Conservation (phyloP, 192 early-diverging fungal genomes). For the Linnemannia exigua region DNA sequence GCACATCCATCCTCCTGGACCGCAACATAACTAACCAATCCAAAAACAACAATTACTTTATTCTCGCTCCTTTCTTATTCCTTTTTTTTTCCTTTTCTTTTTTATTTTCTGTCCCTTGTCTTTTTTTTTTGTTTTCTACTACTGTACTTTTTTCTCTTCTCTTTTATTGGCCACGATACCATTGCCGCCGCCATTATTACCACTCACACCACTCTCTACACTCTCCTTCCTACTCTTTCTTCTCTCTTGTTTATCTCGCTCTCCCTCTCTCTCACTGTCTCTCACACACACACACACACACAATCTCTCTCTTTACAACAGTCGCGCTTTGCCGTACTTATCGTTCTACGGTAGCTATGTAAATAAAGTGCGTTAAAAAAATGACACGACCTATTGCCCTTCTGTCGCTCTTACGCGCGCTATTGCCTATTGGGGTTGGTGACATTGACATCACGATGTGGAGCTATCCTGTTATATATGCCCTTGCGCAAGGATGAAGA, state of each 20-base stretch:
- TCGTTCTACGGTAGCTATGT: neutral
- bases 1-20: neutral
- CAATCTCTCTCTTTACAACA: neutral
- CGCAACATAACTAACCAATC: slow-evolving; percentile 30
- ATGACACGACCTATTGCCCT: neutral
- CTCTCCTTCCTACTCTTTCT: neutral
- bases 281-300: too few relatives aligned
- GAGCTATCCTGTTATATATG: too few relatives aligned
- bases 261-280: too few relatives aligned
- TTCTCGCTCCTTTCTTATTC: neutral
- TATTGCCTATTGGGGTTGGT: neutral
- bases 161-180: neutral
- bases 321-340: neutral
- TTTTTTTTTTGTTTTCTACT: neutral
- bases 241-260: neutral
- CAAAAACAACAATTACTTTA: neutral
- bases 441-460: neutral
- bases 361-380: neutral
- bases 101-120: neutral
- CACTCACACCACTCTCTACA: neutral
- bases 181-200: neutral
- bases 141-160: neutral
- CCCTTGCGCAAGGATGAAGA: neutral
- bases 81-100: neutral
- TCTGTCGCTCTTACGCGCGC: neutral